Percentiles rank a stretch among this genome's conserved stretches.
Conservation (phyloP, 2,329 filamentous ascomycete genomes). For the Akanthomyces dipterigenus region DNA sequence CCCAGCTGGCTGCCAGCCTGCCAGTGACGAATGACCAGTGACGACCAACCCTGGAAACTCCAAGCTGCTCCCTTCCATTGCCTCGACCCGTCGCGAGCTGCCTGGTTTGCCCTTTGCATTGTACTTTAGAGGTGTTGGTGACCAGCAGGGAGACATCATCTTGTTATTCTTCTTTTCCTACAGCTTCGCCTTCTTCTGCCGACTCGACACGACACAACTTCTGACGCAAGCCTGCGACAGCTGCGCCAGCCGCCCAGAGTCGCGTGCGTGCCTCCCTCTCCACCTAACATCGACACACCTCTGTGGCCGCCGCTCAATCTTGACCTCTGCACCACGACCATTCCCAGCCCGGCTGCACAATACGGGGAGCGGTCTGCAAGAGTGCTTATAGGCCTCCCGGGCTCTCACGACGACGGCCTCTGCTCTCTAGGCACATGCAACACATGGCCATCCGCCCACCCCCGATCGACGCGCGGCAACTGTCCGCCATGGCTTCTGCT, state of each 20-base stretch:
- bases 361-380: not conserved
- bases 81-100: not conserved
- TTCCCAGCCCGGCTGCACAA: not conserved
- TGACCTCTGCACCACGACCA: not conserved
- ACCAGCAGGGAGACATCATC: too few relatives aligned
- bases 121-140: too few relatives aligned
- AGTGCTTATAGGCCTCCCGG: not conserved
- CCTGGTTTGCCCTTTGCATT: too few relatives aligned
- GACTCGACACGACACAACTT: not conserved
- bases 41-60: not conserved
- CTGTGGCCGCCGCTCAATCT: not conserved
- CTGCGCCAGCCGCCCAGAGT: not conserved
- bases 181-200: not conserved
- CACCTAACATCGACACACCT: not conserved
- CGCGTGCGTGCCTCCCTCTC: not conserved
- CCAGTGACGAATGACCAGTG: not conserved
- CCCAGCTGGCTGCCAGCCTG: too few relatives aligned
- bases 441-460: not conserved
- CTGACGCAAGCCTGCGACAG: slow-evolving; percentile 6
- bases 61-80: not conserved
- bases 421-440: too few relatives aligned
- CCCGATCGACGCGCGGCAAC: not conserved
- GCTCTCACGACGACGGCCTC: not conserved
- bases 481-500: slow-evolving; percentile 1
- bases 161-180: too few relatives aligned